Evolutionary conservation across 148 eudicot genomes (phyloP).

Genomic region (Persicaria tinctoria): DNA sequence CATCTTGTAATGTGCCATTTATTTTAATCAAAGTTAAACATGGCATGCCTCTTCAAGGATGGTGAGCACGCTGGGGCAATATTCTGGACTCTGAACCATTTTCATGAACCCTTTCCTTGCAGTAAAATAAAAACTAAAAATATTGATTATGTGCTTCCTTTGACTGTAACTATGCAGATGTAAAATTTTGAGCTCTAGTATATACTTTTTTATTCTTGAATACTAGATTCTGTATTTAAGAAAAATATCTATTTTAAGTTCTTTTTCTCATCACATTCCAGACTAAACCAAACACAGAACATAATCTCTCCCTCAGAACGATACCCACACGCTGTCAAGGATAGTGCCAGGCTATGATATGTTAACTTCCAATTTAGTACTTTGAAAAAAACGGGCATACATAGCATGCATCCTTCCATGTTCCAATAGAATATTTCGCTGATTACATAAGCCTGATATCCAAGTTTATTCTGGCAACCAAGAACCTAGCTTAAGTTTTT

Average conservation of each 20-base stretch:
- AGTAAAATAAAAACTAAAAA: not conserved
- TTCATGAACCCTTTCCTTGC: not conserved
- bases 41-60: not conserved
- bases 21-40: not conserved
- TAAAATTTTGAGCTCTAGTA: not conserved
- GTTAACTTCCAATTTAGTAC: not conserved
- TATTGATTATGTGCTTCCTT: not conserved
- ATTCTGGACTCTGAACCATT: not conserved
- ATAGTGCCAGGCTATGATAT: not conserved
- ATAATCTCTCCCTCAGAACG: not conserved
- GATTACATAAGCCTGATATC: not conserved
- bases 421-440: not conserved
- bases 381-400: not conserved
- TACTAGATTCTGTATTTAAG: not conserved
- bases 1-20: not conserved
- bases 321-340: too few relatives aligned
- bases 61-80: not conserved
- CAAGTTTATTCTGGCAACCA: not conserved
- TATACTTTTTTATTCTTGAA: not conserved
- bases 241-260: not conserved
- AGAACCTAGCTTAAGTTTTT: not conserved
- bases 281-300: too few relatives aligned
- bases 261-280: too few relatives aligned
- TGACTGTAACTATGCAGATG: not conserved
- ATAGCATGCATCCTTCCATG: not conserved